Base-by-base conservation (phyloP, 805 yeast species). In the Myxozyma melibiosi region DNA sequence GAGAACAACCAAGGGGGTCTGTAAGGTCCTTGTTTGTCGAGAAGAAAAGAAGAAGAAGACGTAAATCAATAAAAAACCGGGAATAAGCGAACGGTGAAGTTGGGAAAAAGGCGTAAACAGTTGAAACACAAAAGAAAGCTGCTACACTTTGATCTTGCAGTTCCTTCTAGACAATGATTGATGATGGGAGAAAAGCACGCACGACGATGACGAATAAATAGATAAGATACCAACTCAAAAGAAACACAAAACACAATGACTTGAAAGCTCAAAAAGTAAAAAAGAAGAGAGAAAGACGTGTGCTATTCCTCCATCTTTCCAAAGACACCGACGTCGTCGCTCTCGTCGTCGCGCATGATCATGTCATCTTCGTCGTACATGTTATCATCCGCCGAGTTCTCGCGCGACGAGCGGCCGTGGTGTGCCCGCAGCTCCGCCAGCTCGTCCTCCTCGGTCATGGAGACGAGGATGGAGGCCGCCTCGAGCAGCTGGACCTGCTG, bases 401-500 rank as follows among this genome's bases (percentile, higher is more conserved):
- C 51, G 38, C 39, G 42, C 42, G 34, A 46, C 31, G 38, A 40
- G 42, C 41, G 49, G 31, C 43, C 43, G 35, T 41, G 57, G 42
- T 46, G 45, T 31, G 30, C 30, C 28, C 55, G 41, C 22, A 58
- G 50, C 58, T 51, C 58, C 13, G 55, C 52, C 8, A 50, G 53
- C 42, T 61, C 60, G 44, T 57, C 63, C 41, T 62, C 63, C 46
- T 83, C 86, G 58, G 78, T 84, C 89, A 87, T 84, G 18, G 88
- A 84, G 44, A 88, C 90, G 48, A 88, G 75, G 44, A 88, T 87
- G 50, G 87, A 81, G n/a, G 75, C 75, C 0, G 75, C 75, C 54
- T 72, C 95, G 49, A 88, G 76, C 37, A 88, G 76, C 72, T 88
- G 95, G 14, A 88, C 95, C 70, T 88, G 95, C 71, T 88, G 95